Percentiles rank a stretch among this genome's conserved stretches.
These are phyloP conservation scores for Pholiota microspora DNA, from an alignment of 768 basidiomycete genomes.

Conservation along the genomic window DNA sequence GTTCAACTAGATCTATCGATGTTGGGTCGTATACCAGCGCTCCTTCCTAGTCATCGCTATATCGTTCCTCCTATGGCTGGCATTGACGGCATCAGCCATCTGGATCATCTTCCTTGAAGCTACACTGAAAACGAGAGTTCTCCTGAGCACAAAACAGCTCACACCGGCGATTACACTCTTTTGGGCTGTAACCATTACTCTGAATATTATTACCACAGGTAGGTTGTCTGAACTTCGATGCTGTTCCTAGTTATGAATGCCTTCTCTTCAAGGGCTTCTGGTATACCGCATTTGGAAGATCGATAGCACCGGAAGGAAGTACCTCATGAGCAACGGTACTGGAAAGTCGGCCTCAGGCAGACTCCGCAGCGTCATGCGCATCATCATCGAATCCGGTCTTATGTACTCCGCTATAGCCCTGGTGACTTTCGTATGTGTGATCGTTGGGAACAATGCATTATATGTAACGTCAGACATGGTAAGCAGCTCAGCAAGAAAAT, in stretches of 20 bases:
- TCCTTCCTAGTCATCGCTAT: constrained; percentile 15
- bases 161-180: constrained; percentile 9
- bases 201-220: constrained; percentile 18
- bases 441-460: constrained; percentile 20
- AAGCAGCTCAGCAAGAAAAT: neutral
- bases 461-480: constrained; percentile 24
- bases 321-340: neutral
- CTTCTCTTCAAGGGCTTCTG: constrained; percentile 7
- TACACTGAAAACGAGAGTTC: constrained; percentile 4
- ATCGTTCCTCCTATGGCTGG: constrained; percentile 21
- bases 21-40: constrained; percentile 22
- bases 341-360: neutral
- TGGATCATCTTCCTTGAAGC: constrained; percentile 10
- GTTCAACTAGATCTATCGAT: constrained; percentile 18
- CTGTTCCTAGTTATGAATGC: too few relatives aligned
- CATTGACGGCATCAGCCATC: constrained; percentile 7
- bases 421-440: constrained; percentile 18
- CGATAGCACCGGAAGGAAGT: constrained; percentile 1
- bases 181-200: constrained; percentile 14
- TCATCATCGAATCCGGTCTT: constrained; percentile 28
- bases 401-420: constrained; percentile 22
- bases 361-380: constrained; percentile 19
- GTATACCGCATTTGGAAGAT: constrained; percentile 12
- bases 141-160: constrained; percentile 6
- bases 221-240: neutral